Evolutionary conservation across 78 protist genomes (phyloP), one percentile per base, ranked within the genome.

Genomic region (Dictyostelium brefeldianum): DNA sequence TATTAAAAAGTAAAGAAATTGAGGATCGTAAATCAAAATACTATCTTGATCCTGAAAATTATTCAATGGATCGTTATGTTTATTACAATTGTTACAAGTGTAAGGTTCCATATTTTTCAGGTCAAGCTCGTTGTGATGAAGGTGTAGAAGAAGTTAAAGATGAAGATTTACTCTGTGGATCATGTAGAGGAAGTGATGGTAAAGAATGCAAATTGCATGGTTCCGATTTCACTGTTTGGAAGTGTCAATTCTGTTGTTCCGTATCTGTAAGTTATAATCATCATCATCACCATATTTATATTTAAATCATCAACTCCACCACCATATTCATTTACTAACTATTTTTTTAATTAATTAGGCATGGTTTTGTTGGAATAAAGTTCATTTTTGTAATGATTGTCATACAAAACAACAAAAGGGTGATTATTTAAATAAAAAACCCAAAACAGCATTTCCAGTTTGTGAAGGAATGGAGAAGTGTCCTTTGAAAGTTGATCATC

Each of bases 161-260:
- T 9, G 78, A 85, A 20, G 92, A 85, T 9, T 75, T 85, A 9
- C 15, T 85, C n/a, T 85, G 92, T 85, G 65, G 53, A 4, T 46
- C 57, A 3, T 85, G 92, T 62, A 29, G 56, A 18, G 91, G 91
- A 14, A 54, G 47, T n/a, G 70, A 54, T 36, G 67, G 43, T 31
- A 56, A 85, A 43, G 56, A 85, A 75, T 85, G 92, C 48, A 85
- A 53, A 4, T 15, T 75, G 8, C 92, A 85, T 75, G 92, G 92
- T 27, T 54, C 54, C 43, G 92, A 85, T 31, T 85, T 71, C 71
- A 54, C 41, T 27, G 65, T 54, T 22, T 85, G 80, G 65, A 85
- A 85, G 48, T 85, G 92, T 74, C 81, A 85, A 25, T 85, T 74
- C 47, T 85, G 92, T 75, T 85, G 92, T 75, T 57, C 74, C 17